These are phyloP conservation scores for Naganishia kalamii DNA, from an alignment of 768 basidiomycete species.

Conservation along the genomic window DNA sequence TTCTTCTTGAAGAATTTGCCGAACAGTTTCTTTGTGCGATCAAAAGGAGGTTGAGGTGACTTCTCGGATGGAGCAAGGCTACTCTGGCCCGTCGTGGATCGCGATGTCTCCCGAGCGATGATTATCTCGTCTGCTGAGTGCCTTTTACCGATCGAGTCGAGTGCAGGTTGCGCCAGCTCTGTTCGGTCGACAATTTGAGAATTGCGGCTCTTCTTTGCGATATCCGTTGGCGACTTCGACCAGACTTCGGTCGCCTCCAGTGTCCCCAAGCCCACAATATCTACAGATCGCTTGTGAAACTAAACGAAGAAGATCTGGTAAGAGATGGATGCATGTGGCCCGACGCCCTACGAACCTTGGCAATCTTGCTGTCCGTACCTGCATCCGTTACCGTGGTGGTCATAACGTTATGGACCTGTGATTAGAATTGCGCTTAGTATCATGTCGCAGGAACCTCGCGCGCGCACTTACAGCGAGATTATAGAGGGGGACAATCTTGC, in stretches of 20 bases:
- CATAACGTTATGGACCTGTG: slow-evolving; percentile 42
- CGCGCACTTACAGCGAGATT: slow-evolving; percentile 30
- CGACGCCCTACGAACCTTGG: slow-evolving; percentile 33
- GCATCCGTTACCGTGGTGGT: slow-evolving; percentile 45
- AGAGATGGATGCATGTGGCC: neutral
- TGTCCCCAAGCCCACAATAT: slow-evolving; percentile 38
- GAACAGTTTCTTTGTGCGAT: slow-evolving; percentile 36
- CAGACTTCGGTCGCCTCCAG: slow-evolving; percentile 43
- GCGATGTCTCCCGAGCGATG: neutral
- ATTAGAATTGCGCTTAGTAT: neutral
- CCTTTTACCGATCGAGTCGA: neutral
- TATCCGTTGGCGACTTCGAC: slow-evolving; percentile 8
- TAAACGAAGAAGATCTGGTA: slow-evolving; percentile 5
- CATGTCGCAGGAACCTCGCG: neutral
- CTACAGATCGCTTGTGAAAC: slow-evolving; percentile 41
- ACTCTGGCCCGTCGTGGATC: neutral
- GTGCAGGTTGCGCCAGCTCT: neutral
- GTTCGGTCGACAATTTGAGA: neutral
- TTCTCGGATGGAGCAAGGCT: neutral
- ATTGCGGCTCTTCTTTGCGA: neutral
- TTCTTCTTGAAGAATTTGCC: slow-evolving; percentile 45
- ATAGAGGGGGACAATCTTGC: slow-evolving; percentile 43
- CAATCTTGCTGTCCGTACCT: slow-evolving; percentile 44
- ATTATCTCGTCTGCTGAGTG: neutral
- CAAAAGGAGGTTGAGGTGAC: neutral